Evolutionary conservation across 345 rosid genomes (phyloP).

Genomic region (Sonneratia caseolaris): DNA sequence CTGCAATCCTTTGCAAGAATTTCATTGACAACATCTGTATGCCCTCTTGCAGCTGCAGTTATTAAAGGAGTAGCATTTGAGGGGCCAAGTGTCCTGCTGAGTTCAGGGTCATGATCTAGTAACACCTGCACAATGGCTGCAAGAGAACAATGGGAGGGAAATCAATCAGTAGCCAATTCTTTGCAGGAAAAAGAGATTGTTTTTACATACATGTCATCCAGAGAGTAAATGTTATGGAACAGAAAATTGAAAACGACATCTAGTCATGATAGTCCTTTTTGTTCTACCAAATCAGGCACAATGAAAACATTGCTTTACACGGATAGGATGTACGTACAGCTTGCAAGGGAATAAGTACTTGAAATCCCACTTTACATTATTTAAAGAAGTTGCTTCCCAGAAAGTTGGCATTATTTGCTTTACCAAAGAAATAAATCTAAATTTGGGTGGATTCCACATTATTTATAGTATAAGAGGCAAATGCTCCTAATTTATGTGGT

Average conservation of each 20-base stretch:
- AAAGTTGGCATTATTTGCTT: too few relatives aligned
- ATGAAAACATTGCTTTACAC: neutral
- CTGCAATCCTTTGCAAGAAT: constrained; percentile 66
- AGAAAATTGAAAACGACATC: neutral
- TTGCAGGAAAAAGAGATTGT: neutral
- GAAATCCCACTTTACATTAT: neutral
- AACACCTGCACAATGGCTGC: constrained; percentile 66
- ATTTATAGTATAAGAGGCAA: neutral
- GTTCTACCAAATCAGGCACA: too few relatives aligned
- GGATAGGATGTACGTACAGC: neutral
- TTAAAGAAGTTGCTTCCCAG: neutral
- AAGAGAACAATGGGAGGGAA: neutral
- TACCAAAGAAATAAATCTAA: too few relatives aligned
- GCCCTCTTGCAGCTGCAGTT: constrained; percentile 88
- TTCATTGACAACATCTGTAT: constrained; percentile 74
- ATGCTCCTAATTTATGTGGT: neutral
- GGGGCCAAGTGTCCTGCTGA: constrained; percentile 65
- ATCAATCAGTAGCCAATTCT: neutral
- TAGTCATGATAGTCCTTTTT: neutral
- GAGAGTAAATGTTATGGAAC: neutral
- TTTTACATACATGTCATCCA: neutral
- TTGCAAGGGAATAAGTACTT: neutral
- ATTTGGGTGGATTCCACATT: neutral
- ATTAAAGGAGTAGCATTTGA: constrained; percentile 85
- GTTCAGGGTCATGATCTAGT: constrained; percentile 67